These are phyloP conservation scores for Calonectria leucothoes DNA, from an alignment of 2,329 filamentous ascomycete species.

Conservation along the genomic window DNA sequence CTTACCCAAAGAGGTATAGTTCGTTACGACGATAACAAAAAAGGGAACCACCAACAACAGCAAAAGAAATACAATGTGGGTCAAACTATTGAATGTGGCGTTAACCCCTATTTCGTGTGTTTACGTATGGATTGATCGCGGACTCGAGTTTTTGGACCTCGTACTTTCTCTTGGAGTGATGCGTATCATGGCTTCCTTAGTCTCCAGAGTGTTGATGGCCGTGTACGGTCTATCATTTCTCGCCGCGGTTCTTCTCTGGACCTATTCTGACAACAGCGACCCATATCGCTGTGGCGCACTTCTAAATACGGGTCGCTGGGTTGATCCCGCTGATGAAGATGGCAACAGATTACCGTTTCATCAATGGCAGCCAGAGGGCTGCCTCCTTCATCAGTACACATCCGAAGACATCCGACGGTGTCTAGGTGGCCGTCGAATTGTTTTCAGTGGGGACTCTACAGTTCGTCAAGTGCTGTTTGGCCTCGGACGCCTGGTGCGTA, in stretches of 20 bases:
- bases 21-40: neutral
- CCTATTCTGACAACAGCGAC: slow-evolving; percentile 45
- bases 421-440: slow-evolving; percentile 60
- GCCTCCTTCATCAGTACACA: slow-evolving; percentile 67
- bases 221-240: neutral
- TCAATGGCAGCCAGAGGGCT: slow-evolving; percentile 69
- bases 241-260: neutral
- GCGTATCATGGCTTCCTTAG: neutral
- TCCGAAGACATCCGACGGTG: slow-evolving; percentile 62
- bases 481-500: slow-evolving; percentile 15
- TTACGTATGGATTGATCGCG: neutral
- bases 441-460: slow-evolving; percentile 70
- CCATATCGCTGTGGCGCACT: slow-evolving; percentile 65
- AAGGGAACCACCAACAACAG: neutral
- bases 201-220: neutral
- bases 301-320: slow-evolving; percentile 63
- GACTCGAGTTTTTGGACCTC: neutral
- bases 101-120: neutral
- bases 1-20: neutral
- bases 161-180: neutral
- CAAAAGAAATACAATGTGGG: neutral
- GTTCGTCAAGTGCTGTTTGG: slow-evolving; percentile 67
- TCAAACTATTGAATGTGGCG: neutral
- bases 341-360: slow-evolving; percentile 48
- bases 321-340: slow-evolving; percentile 44